Conservation (phyloP, 2,329 filamentous ascomycete genomes). For the Annulohypoxylon truncatum region DNA sequence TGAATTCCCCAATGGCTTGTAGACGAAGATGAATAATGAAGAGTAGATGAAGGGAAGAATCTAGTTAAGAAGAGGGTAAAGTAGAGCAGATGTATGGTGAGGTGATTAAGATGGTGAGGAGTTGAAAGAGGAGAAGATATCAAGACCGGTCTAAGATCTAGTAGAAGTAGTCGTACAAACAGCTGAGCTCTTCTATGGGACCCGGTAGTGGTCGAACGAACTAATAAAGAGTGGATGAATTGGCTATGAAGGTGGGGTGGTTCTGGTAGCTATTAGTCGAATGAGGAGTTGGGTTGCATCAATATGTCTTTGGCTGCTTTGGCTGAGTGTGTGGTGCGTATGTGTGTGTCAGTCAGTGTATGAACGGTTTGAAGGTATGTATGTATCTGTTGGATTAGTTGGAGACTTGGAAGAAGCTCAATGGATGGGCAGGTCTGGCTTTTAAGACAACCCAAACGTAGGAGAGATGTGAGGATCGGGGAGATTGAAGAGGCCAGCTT, state of each 20-base stretch:
- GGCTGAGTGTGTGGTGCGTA: slow-evolving; percentile 13
- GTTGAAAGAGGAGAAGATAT: slow-evolving; percentile 27
- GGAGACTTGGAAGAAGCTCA: slow-evolving; percentile 33
- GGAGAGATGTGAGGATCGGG: background rate
- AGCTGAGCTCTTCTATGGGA: slow-evolving; percentile 10
- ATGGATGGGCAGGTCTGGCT: slow-evolving; percentile 24
- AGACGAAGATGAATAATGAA: slow-evolving; percentile 11
- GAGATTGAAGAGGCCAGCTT: background rate
- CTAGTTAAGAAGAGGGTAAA: slow-evolving; percentile 8
- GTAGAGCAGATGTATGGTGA: slow-evolving; percentile 1
- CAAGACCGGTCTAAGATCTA: slow-evolving; percentile 32
- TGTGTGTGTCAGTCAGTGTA: background rate
- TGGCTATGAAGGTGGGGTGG: slow-evolving; percentile 30
- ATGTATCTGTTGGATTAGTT: slow-evolving; percentile 30
- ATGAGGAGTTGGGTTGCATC: slow-evolving; percentile 39
- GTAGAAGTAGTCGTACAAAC: slow-evolving; percentile 25
- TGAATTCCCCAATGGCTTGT: slow-evolving; percentile 24
- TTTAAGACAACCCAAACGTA: slow-evolving; percentile 32
- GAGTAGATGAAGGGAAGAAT: slow-evolving; percentile 5
- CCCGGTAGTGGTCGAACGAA: slow-evolving; percentile 15
- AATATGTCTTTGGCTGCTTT: slow-evolving; percentile 32
- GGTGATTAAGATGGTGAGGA: slow-evolving; percentile 11
- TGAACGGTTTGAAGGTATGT: slow-evolving; percentile 2
- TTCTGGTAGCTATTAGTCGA: slow-evolving; percentile 32
- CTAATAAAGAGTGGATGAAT: slow-evolving; percentile 31